Conservation (phyloP, 148 eudicot species). For the Amaranthus cruentus region DNA sequence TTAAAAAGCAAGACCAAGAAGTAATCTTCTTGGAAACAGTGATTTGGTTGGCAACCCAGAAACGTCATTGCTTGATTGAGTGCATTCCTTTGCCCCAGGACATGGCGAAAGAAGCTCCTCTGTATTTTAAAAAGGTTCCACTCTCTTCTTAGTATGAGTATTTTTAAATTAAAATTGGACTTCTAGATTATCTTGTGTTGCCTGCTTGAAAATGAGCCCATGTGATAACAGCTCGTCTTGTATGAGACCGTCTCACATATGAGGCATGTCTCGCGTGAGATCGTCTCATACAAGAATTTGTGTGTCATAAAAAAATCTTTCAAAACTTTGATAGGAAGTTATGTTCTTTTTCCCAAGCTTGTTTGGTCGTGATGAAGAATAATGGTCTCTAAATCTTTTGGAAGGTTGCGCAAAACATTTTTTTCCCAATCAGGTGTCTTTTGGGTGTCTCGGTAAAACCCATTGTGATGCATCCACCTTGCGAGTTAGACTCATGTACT, state of each 20-base stretch:
- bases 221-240: neutral
- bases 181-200: neutral
- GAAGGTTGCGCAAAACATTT: neutral
- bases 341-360: neutral
- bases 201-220: neutral
- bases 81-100: constrained; percentile 77
- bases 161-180: neutral
- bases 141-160: neutral
- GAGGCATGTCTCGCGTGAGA: too few species aligned
- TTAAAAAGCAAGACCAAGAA: constrained; percentile 87
- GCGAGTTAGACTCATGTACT: too few species aligned
- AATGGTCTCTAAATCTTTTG: neutral
- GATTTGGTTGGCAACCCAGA: constrained; percentile 68
- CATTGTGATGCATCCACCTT: too few species aligned
- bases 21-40: constrained; percentile 86
- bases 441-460: too few species aligned
- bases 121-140: constrained; percentile 83
- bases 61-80: constrained; percentile 93
- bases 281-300: too few species aligned
- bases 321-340: too few species aligned
- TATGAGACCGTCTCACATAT: too few species aligned
- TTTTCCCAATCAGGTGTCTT: too few species aligned
- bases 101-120: constrained; percentile 69
- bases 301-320: too few species aligned
- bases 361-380: neutral